Evolutionary conservation across 1,284 basidiomycete genomes (phyloP).

Genomic region (Porogramme epimiltina): DNA sequence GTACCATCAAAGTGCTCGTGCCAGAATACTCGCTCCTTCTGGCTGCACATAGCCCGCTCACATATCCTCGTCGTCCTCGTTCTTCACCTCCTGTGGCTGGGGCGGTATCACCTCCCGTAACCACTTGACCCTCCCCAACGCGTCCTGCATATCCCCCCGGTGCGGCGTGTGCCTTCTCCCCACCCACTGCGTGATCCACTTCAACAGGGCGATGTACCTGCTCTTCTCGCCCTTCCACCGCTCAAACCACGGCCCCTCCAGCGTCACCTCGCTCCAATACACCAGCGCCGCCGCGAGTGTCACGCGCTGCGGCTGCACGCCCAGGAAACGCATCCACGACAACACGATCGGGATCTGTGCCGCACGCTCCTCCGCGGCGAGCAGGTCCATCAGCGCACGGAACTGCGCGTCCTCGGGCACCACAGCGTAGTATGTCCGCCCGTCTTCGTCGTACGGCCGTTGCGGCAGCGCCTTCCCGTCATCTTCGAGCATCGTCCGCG

Average conservation of each 20-base stretch:
- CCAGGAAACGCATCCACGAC: constrained; percentile 75
- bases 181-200: constrained; percentile 74
- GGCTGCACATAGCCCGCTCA: neutral
- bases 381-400: constrained; percentile 63
- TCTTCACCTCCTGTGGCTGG: neutral
- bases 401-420: constrained; percentile 54
- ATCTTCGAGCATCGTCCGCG: neutral
- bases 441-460: constrained; percentile 10
- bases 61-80: neutral
- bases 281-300: constrained; percentile 69
- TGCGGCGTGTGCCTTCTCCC: constrained; percentile 55
- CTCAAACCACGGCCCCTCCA: constrained; percentile 60
- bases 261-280: constrained; percentile 71
- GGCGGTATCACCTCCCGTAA: constrained; percentile 15
- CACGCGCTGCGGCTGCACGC: constrained; percentile 50
- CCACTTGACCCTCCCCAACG: constrained; percentile 16
- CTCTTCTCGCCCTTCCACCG: constrained; percentile 36
- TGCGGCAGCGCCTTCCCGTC: neutral
- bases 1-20: constrained; percentile 5
- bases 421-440: constrained; percentile 39
- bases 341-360: constrained; percentile 70
- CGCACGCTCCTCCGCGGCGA: constrained; percentile 52
- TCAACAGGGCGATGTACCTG: constrained; percentile 52
- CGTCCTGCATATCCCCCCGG: constrained; percentile 20
- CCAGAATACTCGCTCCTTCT: neutral